A percentile compares a stretch with the other conserved stretches of the same genome.
These are phyloP conservation scores for Tilletia caries DNA, from an alignment of 1,284 basidiomycete genomes.

Conservation along the genomic window DNA sequence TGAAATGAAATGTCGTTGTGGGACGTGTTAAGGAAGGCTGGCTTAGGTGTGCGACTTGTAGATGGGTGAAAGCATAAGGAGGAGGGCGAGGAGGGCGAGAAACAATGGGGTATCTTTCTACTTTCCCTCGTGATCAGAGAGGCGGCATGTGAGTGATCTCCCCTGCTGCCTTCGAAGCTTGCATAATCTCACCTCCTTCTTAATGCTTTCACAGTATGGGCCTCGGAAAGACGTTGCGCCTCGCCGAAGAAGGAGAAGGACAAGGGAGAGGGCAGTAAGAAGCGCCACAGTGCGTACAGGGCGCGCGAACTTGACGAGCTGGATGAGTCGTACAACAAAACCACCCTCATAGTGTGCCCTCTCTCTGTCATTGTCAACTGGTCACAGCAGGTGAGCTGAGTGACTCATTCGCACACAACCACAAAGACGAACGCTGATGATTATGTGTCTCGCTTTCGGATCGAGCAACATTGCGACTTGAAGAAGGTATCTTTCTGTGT, in stretches of 20 bases:
- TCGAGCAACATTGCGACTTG: conserved; percentile 51
- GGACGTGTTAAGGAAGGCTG: neutral
- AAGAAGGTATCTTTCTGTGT: conserved; percentile 65
- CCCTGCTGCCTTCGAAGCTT: too few relatives aligned
- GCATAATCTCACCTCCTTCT: too few relatives aligned
- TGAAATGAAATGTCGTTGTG: conserved; percentile 18
- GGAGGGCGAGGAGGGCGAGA: neutral
- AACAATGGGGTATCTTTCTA: neutral
- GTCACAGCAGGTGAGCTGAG: conserved; percentile 72
- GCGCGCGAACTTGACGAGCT: conserved; percentile 4
- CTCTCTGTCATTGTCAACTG: conserved; percentile 84
- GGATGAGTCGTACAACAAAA: conserved; percentile 9
- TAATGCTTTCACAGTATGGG: conserved; percentile 96
- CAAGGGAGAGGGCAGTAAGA: too few relatives aligned
- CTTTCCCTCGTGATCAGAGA: too few relatives aligned
- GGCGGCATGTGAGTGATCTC: too few relatives aligned
- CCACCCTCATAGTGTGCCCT: conserved; percentile 67
- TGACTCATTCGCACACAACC: too few relatives aligned
- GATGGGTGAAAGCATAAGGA: neutral
- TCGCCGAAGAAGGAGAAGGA: conserved; percentile 4
- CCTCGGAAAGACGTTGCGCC: conserved; percentile 51
- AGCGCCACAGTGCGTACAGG: conserved; percentile 1
- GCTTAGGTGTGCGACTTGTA: too few relatives aligned
- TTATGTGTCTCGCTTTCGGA: neutral
- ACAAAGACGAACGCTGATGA: neutral